Evolutionary conservation across 306 rosid genomes (phyloP).

Genomic region (Medicago arabica): DNA sequence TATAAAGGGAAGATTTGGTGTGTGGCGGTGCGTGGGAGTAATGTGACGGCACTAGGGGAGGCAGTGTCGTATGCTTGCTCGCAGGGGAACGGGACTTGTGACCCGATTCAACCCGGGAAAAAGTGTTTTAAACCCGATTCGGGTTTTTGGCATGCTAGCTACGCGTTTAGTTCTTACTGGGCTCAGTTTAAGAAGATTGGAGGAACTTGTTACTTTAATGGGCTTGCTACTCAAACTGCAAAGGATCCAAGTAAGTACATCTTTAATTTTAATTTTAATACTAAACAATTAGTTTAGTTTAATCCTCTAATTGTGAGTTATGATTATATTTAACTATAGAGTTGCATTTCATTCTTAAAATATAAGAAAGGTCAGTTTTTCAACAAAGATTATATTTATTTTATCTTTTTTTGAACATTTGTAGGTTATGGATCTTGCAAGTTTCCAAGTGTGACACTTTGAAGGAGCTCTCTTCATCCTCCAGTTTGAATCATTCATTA

Average conservation of each 20-base stretch:
- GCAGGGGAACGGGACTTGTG: slow-evolving; percentile 82
- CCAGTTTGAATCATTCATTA: background rate
- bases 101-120: slow-evolving; percentile 57
- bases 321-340: background rate
- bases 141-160: slow-evolving; percentile 59
- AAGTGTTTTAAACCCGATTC: slow-evolving; percentile 65
- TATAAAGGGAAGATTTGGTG: slow-evolving; percentile 82
- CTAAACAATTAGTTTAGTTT: background rate
- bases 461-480: slow-evolving; percentile 36
- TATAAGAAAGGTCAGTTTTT: too few species aligned
- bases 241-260: slow-evolving; percentile 75
- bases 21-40: slow-evolving; percentile 63
- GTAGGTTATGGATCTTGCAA: slow-evolving; percentile 83
- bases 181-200: slow-evolving; percentile 67
- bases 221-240: slow-evolving; percentile 67
- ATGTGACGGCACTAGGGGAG: slow-evolving; percentile 56
- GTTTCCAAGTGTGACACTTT: slow-evolving; percentile 69
- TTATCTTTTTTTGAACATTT: background rate
- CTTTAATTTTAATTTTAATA: background rate
- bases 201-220: slow-evolving; percentile 76
- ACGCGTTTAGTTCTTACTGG: slow-evolving; percentile 89
- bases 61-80: slow-evolving; percentile 82
- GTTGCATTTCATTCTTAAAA: too few species aligned
- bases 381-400: background rate
- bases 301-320: background rate